Evolutionary conservation across 1,284 basidiomycete species (phyloP).

Genomic region (Heliocybe sulcata): DNA sequence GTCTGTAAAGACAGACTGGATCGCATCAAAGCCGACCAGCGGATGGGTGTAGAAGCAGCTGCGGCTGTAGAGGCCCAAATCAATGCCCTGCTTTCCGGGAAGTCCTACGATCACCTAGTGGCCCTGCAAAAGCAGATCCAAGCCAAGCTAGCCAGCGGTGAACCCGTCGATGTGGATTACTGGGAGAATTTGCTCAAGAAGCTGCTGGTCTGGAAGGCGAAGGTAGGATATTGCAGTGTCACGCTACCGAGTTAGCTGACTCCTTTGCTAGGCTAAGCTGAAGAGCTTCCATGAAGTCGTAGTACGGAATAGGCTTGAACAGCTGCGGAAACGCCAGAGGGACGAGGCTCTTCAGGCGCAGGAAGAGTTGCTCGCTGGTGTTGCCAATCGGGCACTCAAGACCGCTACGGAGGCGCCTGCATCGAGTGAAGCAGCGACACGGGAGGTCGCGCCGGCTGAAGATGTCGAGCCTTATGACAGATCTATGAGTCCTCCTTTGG

Average conservation of each 20-base stretch:
- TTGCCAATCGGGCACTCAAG: constrained; percentile 48
- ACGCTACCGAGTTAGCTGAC: not conserved
- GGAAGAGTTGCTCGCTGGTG: constrained; percentile 82
- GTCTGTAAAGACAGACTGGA: constrained; percentile 93
- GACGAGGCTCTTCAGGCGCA: constrained; percentile 92
- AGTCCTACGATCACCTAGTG: constrained; percentile 79
- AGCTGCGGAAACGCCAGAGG: constrained; percentile 90
- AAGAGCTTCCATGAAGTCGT: constrained; percentile 93
- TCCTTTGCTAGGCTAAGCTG: constrained; percentile 69
- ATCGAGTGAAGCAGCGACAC: constrained; percentile 26
- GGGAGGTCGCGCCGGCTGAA: constrained; percentile 41
- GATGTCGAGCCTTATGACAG: constrained; percentile 72
- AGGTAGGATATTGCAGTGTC: constrained; percentile 37
- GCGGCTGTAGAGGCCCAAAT: constrained; percentile 81
- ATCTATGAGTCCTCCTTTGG: constrained; percentile 72
- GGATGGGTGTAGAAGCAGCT: constrained; percentile 56
- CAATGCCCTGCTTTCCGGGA: constrained; percentile 65
- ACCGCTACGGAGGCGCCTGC: constrained; percentile 26
- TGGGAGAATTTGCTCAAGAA: constrained; percentile 94
- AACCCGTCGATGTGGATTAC: constrained; percentile 96
- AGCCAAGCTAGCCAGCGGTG: constrained; percentile 82
- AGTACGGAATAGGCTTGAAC: constrained; percentile 91
- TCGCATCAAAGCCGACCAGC: constrained; percentile 53
- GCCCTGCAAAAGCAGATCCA: constrained; percentile 84
- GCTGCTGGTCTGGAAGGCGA: constrained; percentile 97